Base-by-base conservation (phyloP, 768 basidiomycete genomes). In the Neoboletus subvelutipes region DNA sequence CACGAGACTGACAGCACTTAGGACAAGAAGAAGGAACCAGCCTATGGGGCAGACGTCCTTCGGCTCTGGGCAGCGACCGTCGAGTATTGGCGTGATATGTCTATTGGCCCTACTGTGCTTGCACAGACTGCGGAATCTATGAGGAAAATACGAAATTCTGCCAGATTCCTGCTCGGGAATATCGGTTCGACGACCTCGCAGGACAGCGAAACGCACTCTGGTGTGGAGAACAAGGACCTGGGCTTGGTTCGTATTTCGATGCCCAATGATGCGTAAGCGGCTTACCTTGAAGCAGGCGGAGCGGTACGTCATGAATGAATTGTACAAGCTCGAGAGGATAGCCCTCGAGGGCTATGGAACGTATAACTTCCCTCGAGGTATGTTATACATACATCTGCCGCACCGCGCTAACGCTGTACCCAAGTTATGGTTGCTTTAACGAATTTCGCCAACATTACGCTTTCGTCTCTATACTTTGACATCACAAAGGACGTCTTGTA, bases 381-480 rank as follows among this genome's bases (percentile, higher is more conserved):
- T 20, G 61, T 28, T 24, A 34, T 26, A 31, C 26, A 18, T 9
- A 8, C 24, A n/a, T 37, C 31, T n/a, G 33, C 26, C 0, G 5
- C 18, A 52, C 6, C 8, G 31, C 18, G 20, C 45, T 71, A n/a
- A 60, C 29, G 33, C 40, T 34, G 20, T 17, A 37, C 34, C 58
- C 39, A 58, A 96, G 93, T 92, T 37, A 80, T 90, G 62, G 84
- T 78, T 52, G 76, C 88, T 10, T 71, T 96, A 13, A 82, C 80
- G 39, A 83, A 87, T 60, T 98, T 97, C 61, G 82, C 86, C 29
- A 93, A 92, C 64, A 79, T 85, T 56, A 91, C 89, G 0, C 78
- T 98, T 22, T 98, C 96, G 0, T 87, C 93, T 0, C 75, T 96
- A 33, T 98, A 98, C 72, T 92, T 98, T 60, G 94, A 95, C 65